Evolutionary conservation across 1,139 yeast genomes (phyloP).

Genomic region (Geotrichum fermentans): DNA sequence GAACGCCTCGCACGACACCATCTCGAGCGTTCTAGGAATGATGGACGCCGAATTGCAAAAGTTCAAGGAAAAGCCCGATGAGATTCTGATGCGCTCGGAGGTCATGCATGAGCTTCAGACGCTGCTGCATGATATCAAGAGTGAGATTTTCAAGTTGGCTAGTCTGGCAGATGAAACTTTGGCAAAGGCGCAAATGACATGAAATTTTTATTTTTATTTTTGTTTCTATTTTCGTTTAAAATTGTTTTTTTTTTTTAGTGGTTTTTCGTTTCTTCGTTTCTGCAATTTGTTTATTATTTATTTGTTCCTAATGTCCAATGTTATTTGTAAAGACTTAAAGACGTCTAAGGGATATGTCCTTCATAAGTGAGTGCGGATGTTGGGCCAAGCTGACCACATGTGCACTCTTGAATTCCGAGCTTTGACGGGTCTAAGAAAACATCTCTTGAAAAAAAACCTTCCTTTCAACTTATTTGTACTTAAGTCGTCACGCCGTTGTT

Average conservation of each 20-base stretch:
- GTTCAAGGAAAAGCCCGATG: not conserved
- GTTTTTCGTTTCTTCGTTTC: not conserved
- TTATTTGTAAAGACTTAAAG: too few relatives aligned
- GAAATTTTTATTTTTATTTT: too few relatives aligned
- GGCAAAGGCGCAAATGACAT: not conserved
- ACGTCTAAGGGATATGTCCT: too few relatives aligned
- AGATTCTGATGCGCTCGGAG: not conserved
- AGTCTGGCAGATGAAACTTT: not conserved
- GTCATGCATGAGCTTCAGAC: not conserved
- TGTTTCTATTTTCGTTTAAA: not conserved
- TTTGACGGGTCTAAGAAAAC: too few relatives aligned
- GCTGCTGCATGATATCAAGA: not conserved
- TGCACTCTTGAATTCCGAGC: too few relatives aligned
- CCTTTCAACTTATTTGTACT: too few relatives aligned
- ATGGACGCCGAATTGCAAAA: not conserved
- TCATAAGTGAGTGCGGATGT: too few relatives aligned
- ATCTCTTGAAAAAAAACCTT: too few relatives aligned
- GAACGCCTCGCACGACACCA: not conserved
- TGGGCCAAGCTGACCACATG: too few relatives aligned
- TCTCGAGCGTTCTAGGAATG: not conserved
- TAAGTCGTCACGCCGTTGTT: too few relatives aligned
- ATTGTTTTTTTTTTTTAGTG: too few relatives aligned
- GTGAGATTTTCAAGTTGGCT: not conserved
- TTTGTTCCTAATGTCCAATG: too few relatives aligned
- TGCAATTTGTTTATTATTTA: not conserved